Conservation (phyloP, 1,284 basidiomycete genomes). For the Rhodotorula sp. region DNA sequence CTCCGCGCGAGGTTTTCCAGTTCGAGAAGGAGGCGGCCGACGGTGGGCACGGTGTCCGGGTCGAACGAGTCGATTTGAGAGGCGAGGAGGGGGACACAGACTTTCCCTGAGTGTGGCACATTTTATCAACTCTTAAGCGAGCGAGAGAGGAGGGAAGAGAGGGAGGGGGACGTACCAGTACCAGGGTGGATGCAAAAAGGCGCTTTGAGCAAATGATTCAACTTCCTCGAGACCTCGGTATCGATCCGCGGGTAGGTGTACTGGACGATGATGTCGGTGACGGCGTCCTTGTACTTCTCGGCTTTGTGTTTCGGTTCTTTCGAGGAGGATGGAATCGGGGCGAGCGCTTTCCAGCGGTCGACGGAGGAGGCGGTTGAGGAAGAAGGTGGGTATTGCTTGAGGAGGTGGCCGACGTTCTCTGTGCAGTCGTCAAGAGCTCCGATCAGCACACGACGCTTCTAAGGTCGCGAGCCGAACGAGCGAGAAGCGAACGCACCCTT, state of each 20-base stretch:
- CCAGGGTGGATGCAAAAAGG: slow-evolving; percentile 97
- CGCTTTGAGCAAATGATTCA: slow-evolving; percentile 96
- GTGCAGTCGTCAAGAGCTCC: neutral
- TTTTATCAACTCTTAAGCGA: neutral
- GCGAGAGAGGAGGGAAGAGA: neutral
- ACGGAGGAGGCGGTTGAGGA: slow-evolving; percentile 8
- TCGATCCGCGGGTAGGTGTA: slow-evolving; percentile 97
- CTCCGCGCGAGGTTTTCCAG: slow-evolving; percentile 56
- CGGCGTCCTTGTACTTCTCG: slow-evolving; percentile 52
- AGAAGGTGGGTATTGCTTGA: slow-evolving; percentile 2
- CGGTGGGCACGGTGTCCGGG: slow-evolving; percentile 80
- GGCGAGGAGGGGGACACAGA: slow-evolving; percentile 85
- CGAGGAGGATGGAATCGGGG: neutral
- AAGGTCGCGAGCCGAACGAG: neutral
- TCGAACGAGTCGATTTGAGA: slow-evolving; percentile 76
- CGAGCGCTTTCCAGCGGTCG: slow-evolving; percentile 26
- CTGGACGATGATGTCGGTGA: slow-evolving; percentile 86
- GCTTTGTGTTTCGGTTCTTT: neutral
- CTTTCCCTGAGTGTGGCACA: slow-evolving; percentile 63
- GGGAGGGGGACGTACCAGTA: slow-evolving; percentile 56
- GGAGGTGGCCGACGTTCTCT: slow-evolving; percentile 51
- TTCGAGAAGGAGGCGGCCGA: slow-evolving; percentile 75
- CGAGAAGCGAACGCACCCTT: slow-evolving; percentile 47
- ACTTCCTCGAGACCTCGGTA: slow-evolving; percentile 93
- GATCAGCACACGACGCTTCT: neutral